Percentiles rank a stretch among this genome's conserved stretches.
These are phyloP conservation scores for Colletotrichum sp. DNA, from an alignment of 2,329 filamentous ascomycete genomes.

Conservation along the genomic window DNA sequence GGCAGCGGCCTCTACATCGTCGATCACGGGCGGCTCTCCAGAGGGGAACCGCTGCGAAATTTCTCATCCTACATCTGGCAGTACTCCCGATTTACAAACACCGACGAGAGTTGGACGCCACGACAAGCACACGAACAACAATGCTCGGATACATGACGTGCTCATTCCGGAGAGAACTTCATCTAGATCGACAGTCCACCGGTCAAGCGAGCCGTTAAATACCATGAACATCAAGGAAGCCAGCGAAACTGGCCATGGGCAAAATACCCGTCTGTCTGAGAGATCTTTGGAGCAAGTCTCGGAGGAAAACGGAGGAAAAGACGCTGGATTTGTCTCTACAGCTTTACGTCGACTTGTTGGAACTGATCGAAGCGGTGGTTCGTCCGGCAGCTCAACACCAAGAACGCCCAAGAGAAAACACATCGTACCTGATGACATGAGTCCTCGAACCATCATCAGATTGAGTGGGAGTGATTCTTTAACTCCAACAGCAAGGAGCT, in stretches of 20 bases:
- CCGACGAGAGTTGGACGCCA: not conserved
- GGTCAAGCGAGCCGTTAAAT: not conserved
- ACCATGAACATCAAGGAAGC: not conserved
- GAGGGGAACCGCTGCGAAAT: not conserved
- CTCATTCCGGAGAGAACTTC: slow-evolving; percentile 32
- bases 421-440: not conserved
- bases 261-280: not conserved
- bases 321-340: not conserved
- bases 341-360: slow-evolving; percentile 4
- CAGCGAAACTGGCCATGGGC: not conserved
- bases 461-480: not conserved
- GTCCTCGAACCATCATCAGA: not conserved
- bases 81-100: not conserved
- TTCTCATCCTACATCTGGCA: not conserved
- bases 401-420: not conserved
- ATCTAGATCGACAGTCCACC: slow-evolving; percentile 21
- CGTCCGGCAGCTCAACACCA: not conserved
- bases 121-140: not conserved
- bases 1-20: not conserved
- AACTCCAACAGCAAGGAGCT: not conserved
- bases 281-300: not conserved
- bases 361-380: not conserved
- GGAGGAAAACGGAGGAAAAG: not conserved
- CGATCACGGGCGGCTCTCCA: not conserved
- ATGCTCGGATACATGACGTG: slow-evolving; percentile 24